phyloP scores from a whole-genome alignment of 2,329 filamentous ascomycete species.

The Neocatenulostroma microsporum region DNA sequence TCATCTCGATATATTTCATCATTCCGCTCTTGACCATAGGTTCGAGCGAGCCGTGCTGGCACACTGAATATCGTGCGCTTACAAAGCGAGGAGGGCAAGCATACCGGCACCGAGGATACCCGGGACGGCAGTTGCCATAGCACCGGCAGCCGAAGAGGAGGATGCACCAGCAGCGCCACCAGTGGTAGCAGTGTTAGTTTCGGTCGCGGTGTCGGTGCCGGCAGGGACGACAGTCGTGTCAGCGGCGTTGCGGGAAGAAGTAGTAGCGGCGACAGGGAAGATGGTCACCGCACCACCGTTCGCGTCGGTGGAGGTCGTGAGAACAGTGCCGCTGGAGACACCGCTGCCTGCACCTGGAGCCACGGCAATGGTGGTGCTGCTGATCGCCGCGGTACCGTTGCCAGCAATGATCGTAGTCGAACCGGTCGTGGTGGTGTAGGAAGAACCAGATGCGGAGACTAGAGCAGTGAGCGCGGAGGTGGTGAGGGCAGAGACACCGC shows the following conservation, averaged over 20 bases:
- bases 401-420: constrained; percentile 27
- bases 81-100: constrained; percentile 38
- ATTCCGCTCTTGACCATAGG: not conserved
- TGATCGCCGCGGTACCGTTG: too few relatives aligned
- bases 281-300: constrained; percentile 3
- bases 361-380: too few relatives aligned
- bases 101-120: constrained; percentile 27
- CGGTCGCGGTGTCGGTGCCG: constrained; percentile 7
- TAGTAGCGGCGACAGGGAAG: not conserved
- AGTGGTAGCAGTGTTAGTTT: too few relatives aligned
- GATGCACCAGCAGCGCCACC: constrained; percentile 6
- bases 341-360: too few relatives aligned
- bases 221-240: constrained; percentile 7
- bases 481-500: constrained; percentile 20
- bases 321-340: too few relatives aligned
- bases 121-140: constrained; percentile 28
- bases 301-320: too few relatives aligned
- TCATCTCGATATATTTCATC: not conserved
- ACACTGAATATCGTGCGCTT: constrained; percentile 7
- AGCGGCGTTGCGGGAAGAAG: not conserved
- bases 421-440: constrained; percentile 27
- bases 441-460: constrained; percentile 23
- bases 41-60: not conserved
- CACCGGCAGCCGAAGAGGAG: constrained; percentile 13
- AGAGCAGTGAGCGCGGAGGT: constrained; percentile 26